Conservation (phyloP, 768 basidiomycete genomes). For the Fistulinella prunicolor region DNA sequence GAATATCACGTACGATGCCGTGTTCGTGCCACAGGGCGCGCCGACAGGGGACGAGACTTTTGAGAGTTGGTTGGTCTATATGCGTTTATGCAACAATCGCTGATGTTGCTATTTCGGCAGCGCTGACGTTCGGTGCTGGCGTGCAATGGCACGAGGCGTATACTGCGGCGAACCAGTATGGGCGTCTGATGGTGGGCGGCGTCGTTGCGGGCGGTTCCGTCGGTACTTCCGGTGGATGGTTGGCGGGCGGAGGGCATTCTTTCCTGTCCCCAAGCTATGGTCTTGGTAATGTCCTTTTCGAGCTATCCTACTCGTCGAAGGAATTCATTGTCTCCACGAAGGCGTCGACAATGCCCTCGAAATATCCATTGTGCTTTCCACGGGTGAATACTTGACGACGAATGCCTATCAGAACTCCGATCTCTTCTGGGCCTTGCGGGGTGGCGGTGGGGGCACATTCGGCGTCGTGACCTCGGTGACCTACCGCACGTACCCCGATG, state of each 20-base stretch:
- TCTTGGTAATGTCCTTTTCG: slow-evolving; percentile 31
- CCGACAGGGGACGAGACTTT: slow-evolving; percentile 7
- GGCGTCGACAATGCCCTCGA: slow-evolving; percentile 49
- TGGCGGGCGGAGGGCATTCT: slow-evolving; percentile 47
- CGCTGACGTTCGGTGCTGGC: slow-evolving; percentile 37
- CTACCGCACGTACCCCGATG: slow-evolving; percentile 40
- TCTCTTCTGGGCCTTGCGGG: slow-evolving; percentile 54
- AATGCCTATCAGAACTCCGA: slow-evolving; percentile 42
- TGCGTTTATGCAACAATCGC: neutral
- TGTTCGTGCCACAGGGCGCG: slow-evolving; percentile 34
- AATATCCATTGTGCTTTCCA: slow-evolving; percentile 43
- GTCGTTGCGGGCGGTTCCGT: slow-evolving; percentile 21
- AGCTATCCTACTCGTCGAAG: neutral
- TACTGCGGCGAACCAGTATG: slow-evolving; percentile 32
- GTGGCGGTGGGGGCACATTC: slow-evolving; percentile 48
- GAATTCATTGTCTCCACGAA: slow-evolving; percentile 10
- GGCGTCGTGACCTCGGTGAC: slow-evolving; percentile 46
- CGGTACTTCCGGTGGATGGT: slow-evolving; percentile 49
- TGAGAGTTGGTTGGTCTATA: neutral
- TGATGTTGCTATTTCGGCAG: slow-evolving; percentile 19
- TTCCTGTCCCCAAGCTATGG: slow-evolving; percentile 39
- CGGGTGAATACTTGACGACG: slow-evolving; percentile 37
- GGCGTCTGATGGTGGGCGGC: slow-evolving; percentile 43
- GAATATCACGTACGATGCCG: slow-evolving; percentile 32
- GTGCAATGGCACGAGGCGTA: slow-evolving; percentile 48